A percentile compares a stretch with the other conserved stretches of the same genome.
phyloP scores from a whole-genome alignment of 371 early-diverging fungal species.

The Mortierella sp. region DNA sequence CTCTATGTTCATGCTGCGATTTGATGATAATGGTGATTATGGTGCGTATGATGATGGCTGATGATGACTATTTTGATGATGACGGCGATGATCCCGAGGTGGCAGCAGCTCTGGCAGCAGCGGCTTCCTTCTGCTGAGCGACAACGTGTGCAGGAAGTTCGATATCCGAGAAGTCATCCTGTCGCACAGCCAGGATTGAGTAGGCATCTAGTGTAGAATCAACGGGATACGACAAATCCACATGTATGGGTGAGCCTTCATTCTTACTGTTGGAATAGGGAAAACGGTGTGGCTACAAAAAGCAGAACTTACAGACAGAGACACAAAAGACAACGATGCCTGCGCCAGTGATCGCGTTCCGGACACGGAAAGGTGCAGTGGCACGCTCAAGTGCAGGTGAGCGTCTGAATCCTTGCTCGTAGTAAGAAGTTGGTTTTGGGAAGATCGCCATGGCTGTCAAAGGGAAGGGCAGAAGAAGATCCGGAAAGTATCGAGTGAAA shows the following conservation, averaged over 20 bases:
- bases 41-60: too few relatives aligned
- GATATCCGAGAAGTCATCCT: conserved; percentile 55
- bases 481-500: too few relatives aligned
- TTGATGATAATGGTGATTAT: too few relatives aligned
- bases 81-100: too few relatives aligned
- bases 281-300: not conserved
- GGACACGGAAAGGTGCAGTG: conserved; percentile 49
- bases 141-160: conserved; percentile 38
- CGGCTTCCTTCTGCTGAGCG: conserved; percentile 26
- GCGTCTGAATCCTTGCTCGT: conserved; percentile 52
- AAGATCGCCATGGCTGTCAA: too few relatives aligned
- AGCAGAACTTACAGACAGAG: conserved; percentile 34
- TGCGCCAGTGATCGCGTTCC: conserved; percentile 44
- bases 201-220: conserved; percentile 32
- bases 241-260: too few relatives aligned
- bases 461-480: too few relatives aligned
- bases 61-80: too few relatives aligned
- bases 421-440: conserved; percentile 52
- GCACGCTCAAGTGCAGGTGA: conserved; percentile 52
- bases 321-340: conserved; percentile 38
- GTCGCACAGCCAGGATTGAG: conserved; percentile 51
- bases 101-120: too few relatives aligned
- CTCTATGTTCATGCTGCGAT: too few relatives aligned
- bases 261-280: not conserved
- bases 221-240: too few relatives aligned